Percentiles rank a stretch among this genome's conserved stretches.
Conservation (phyloP, 148 eudicot genomes). For the Rhododendron kiyosumense region DNA sequence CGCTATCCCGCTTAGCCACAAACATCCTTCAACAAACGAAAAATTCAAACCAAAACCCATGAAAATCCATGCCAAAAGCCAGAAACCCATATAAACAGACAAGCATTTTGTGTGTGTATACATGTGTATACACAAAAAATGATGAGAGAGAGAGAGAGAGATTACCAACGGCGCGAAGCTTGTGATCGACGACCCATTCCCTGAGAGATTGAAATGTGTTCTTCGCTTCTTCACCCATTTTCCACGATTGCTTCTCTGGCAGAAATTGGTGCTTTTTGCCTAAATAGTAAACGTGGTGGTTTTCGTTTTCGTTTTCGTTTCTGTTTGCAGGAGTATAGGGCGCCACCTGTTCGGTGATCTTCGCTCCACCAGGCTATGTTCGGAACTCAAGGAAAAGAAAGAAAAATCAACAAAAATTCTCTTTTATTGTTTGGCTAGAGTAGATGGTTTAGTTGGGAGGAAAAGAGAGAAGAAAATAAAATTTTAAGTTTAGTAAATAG, state of each 20-base stretch:
- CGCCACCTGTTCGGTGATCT: not conserved
- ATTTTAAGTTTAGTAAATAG: too few species aligned
- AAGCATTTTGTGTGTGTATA: not conserved
- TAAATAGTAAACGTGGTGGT: not conserved
- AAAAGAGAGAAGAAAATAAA: too few species aligned
- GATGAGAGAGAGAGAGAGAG: too few species aligned
- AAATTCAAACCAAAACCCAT: not conserved
- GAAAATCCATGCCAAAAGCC: not conserved
- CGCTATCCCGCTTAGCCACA: constrained; percentile 65
- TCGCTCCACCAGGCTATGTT: not conserved
- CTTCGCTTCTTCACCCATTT: constrained; percentile 44
- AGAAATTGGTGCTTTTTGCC: not conserved
- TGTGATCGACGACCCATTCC: constrained; percentile 52
- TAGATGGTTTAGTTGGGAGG: too few species aligned
- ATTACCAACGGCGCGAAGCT: constrained; percentile 69
- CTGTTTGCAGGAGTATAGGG: not conserved
- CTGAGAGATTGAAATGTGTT: constrained; percentile 33
- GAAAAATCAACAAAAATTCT: too few species aligned
- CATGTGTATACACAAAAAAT: not conserved
- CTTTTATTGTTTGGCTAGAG: too few species aligned
- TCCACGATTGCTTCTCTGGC: not conserved
- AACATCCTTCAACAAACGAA: constrained; percentile 26
- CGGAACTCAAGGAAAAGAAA: too few species aligned
- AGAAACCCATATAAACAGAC: not conserved
- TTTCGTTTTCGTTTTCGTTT: not conserved